Evolutionary conservation across 1,284 basidiomycete genomes (phyloP), one percentile per base, ranked within the genome.

Genomic region (Pterulicium gracile): DNA sequence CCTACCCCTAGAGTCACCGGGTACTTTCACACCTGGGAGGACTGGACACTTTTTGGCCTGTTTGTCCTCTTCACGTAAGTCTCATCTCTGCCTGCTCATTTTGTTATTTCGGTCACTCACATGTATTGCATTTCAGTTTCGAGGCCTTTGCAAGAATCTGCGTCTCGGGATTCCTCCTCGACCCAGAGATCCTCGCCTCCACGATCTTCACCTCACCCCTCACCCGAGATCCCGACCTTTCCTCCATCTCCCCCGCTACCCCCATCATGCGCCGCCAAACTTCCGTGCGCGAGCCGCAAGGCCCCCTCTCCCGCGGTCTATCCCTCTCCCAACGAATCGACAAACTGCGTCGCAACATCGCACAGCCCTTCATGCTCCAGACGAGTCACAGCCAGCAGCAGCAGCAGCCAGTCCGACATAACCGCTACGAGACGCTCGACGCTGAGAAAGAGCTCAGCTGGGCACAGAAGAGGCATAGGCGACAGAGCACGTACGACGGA

Each of bases 111-210:
- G 24, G 42, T 21, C 36, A 36, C 46, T 52, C 15, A 53, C 46
- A 7, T 34, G 10, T 40, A 42, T 19, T 42, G 47, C 35, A 46
- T 23, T 23, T 7, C 52, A 91, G 89, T 3, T 50, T 96, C 34
- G 95, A 98, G 67, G 80, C 88, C 46, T 70, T 88, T 50, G 89
- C 89, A 35, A 82, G 94, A 18, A 93, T 96, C 59, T 78, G 90
- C 56, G 88, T 95, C 20, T 92, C 89, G 10, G 95, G 95, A 14
- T 77, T 98, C 52, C 61, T 98, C 20, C 74, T 97, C 49, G 93
- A 97, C 59, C 92, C 94, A 5, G 85, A 91, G 51, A 68, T 84
- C 5, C 77, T 76, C 24, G 61, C 76, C 3, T 73, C 66, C 19
- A 63, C 73, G 18, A 59, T 82, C 5, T 79, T 82, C 56, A 66